phyloP scores from a whole-genome alignment of 2,329 filamentous ascomycete species.

The Trichoderma sp. region DNA sequence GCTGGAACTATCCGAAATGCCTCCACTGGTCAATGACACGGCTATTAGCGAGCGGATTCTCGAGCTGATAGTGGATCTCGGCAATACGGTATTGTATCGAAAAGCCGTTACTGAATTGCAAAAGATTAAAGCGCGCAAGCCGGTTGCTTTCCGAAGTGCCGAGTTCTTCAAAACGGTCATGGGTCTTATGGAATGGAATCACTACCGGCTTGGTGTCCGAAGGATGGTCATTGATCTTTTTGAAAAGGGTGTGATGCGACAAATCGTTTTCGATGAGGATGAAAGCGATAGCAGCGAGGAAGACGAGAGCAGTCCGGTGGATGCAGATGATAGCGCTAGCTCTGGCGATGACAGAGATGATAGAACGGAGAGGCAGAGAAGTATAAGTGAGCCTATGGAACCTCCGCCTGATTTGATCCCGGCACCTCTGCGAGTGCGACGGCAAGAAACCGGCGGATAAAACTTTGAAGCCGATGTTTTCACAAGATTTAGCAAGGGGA shows the following conservation, averaged over 20 bases:
- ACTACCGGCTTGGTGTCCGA: constrained; percentile 84
- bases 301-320: constrained; percentile 37
- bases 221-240: constrained; percentile 94
- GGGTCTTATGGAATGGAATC: constrained; percentile 82
- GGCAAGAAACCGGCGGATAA: constrained; percentile 30
- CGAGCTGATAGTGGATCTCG: constrained; percentile 82
- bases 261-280: constrained; percentile 73
- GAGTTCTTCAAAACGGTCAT: constrained; percentile 84
- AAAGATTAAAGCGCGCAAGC: constrained; percentile 76
- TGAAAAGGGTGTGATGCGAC: constrained; percentile 83
- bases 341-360: constrained; percentile 59
- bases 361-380: constrained; percentile 62
- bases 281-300: constrained; percentile 51
- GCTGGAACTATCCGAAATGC: constrained; percentile 48
- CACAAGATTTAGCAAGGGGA: not conserved
- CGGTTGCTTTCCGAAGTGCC: constrained; percentile 73
- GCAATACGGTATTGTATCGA: constrained; percentile 91
- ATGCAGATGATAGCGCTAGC: constrained; percentile 61
- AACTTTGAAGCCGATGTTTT: not conserved
- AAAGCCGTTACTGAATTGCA: constrained; percentile 81
- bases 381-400: constrained; percentile 50
- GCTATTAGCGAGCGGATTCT: constrained; percentile 78
- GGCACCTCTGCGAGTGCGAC: constrained; percentile 41
- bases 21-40: constrained; percentile 58
- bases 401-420: constrained; percentile 42